A percentile compares a stretch with the other conserved stretches of the same genome.
Conservation (phyloP, 176 grass and related monocot species). For the Juncus inflexus region DNA sequence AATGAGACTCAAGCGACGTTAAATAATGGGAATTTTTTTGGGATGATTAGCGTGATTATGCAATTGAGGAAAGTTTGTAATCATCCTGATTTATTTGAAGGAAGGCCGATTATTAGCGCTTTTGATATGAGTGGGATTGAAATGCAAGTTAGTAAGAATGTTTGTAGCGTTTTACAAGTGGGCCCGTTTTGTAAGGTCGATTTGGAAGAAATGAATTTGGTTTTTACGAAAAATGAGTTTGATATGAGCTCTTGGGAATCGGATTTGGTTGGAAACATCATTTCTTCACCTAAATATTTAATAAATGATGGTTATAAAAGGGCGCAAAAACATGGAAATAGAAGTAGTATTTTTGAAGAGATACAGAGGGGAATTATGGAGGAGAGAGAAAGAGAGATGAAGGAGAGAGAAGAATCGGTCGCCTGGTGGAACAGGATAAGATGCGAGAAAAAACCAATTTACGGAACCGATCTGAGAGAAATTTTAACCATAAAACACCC, state of each 20-base stretch:
- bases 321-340: slow-evolving; percentile 16
- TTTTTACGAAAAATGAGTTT: slow-evolving; percentile 83
- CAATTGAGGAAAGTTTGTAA: slow-evolving; percentile 99
- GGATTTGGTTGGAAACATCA: slow-evolving; percentile 48
- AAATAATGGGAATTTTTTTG: slow-evolving; percentile 88
- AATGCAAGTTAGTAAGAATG: slow-evolving; percentile 62
- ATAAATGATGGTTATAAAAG: neutral
- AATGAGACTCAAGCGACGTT: slow-evolving; percentile 91
- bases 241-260: slow-evolving; percentile 77
- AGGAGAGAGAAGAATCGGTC: slow-evolving; percentile 69
- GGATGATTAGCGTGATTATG: slow-evolving; percentile 99
- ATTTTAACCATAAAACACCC: slow-evolving; percentile 76
- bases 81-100: slow-evolving; percentile 99
- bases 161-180: slow-evolving; percentile 57
- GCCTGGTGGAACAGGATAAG: slow-evolving; percentile 93
- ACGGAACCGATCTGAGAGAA: slow-evolving; percentile 68
- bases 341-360: slow-evolving; percentile 81
- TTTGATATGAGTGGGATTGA: slow-evolving; percentile 95
- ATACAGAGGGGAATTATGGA: slow-evolving; percentile 73
- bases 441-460: slow-evolving; percentile 75
- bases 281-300: slow-evolving; percentile 32
- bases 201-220: slow-evolving; percentile 71
- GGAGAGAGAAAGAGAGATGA: slow-evolving; percentile 71
- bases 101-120: slow-evolving; percentile 93
- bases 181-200: slow-evolving; percentile 68